Percentiles rank a stretch among this genome's conserved stretches.
Evolutionary conservation across 1,139 yeast genomes (phyloP).

Genomic region (Candida frijolesensis): DNA sequence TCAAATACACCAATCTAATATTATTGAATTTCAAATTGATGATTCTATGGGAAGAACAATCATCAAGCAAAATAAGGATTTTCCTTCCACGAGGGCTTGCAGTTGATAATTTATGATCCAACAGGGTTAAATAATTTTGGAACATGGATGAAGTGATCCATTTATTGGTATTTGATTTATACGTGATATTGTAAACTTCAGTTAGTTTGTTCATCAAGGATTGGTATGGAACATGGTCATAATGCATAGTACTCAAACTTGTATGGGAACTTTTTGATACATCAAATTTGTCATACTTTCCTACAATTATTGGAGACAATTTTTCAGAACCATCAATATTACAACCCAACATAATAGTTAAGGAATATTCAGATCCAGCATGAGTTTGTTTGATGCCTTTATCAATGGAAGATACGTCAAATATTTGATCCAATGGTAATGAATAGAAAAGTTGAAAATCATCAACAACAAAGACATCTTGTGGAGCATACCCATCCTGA

Average conservation of each 20-base stretch:
- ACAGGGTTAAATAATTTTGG: constrained; percentile 59
- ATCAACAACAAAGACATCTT: constrained; percentile 61
- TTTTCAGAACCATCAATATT: constrained; percentile 67
- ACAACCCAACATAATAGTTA: constrained; percentile 64
- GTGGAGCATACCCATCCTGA: constrained; percentile 44
- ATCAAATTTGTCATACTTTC: constrained; percentile 60
- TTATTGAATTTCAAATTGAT: constrained; percentile 57
- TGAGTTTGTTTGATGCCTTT: constrained; percentile 48
- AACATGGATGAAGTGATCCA: constrained; percentile 70
- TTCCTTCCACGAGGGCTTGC: constrained; percentile 41
- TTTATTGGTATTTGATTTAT: constrained; percentile 62
- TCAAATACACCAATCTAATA: constrained; percentile 48
- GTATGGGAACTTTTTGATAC: constrained; percentile 33
- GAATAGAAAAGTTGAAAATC: constrained; percentile 65
- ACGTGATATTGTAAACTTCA: constrained; percentile 52
- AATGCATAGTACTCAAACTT: constrained; percentile 31
- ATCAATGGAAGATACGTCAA: constrained; percentile 49
- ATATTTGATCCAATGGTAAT: constrained; percentile 62
- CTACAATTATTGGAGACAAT: constrained; percentile 60
- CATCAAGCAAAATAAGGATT: constrained; percentile 59
- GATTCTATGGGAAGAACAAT: constrained; percentile 64
- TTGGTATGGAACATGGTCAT: constrained; percentile 22
- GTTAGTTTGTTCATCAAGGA: constrained; percentile 49
- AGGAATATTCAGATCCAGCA: constrained; percentile 52
- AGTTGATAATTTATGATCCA: constrained; percentile 56